Conservation (phyloP, 371 early-diverging fungal species). For the Massospora cicadina region DNA sequence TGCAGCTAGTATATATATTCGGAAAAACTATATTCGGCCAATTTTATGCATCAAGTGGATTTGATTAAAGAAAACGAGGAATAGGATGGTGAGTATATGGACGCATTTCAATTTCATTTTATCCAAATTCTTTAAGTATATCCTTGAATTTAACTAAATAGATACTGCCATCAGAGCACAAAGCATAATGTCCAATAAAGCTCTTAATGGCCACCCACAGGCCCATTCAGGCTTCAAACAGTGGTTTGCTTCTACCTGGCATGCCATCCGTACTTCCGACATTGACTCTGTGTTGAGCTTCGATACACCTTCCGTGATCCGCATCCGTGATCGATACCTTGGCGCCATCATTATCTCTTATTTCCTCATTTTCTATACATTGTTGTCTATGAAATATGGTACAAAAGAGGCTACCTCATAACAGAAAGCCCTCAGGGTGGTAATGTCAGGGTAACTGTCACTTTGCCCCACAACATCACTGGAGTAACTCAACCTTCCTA, state of each 20-base stretch:
- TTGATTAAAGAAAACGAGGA: too few relatives aligned
- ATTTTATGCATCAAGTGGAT: too few relatives aligned
- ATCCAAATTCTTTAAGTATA: too few relatives aligned
- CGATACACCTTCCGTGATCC: neutral
- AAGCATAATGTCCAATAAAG: neutral
- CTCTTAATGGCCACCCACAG: neutral
- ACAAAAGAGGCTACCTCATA: neutral
- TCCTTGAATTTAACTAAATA: too few relatives aligned
- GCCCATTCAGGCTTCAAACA: neutral
- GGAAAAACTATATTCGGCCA: too few relatives aligned
- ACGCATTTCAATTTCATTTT: too few relatives aligned
- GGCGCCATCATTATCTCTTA: constrained; percentile 3
- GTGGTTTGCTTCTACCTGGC: neutral
- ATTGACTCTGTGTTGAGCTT: neutral
- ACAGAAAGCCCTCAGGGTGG: neutral
- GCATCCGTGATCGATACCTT: neutral
- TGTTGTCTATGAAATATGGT: neutral
- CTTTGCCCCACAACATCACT: neutral
- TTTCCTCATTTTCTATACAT: constrained; percentile 1
- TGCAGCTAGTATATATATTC: too few relatives aligned
- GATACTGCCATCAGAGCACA: too few relatives aligned
- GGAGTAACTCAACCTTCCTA: neutral
- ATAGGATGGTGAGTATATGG: too few relatives aligned
- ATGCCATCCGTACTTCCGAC: neutral
- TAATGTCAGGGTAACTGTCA: neutral